Conservation (phyloP, 2,329 filamentous ascomycete species). For the Pyrenophora graminea region DNA sequence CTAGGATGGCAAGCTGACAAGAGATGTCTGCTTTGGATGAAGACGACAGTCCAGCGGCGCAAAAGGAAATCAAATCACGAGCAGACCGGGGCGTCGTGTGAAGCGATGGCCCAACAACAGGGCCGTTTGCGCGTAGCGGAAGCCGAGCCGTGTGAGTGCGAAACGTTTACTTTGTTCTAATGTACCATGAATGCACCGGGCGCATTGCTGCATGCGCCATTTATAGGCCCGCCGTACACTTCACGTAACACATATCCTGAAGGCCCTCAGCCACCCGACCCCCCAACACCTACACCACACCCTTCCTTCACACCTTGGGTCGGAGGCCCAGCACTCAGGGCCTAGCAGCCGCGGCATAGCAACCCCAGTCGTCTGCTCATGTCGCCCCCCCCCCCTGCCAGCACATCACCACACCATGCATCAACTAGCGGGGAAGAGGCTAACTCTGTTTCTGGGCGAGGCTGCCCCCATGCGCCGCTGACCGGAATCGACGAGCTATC, state of each 20-base stretch:
- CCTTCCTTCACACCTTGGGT: conserved; percentile 2
- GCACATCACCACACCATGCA: conserved; percentile 15
- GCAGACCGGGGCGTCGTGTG: neutral
- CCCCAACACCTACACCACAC: neutral
- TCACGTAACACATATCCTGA: conserved; percentile 6
- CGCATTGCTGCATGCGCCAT: neutral
- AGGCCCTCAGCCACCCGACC: neutral
- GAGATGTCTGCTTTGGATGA: neutral
- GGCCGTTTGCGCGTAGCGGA: conserved; percentile 7
- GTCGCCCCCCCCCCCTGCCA: conserved; percentile 6
- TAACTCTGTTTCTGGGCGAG: conserved; percentile 1
- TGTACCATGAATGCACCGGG: neutral
- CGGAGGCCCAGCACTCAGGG: neutral
- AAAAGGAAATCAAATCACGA: conserved; percentile 1
- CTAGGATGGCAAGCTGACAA: neutral
- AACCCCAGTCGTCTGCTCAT: neutral
- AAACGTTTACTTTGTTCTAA: conserved; percentile 9
- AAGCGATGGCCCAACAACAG: conserved; percentile 6
- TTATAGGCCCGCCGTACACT: neutral
- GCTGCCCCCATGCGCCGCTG: conserved; percentile 1
- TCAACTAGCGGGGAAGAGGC: conserved; percentile 15
- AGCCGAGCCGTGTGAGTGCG: conserved; percentile 3
- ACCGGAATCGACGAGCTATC: neutral
- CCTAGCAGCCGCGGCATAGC: conserved; percentile 4
- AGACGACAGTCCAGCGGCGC: neutral